Evolutionary conservation across 257 asterid genomes (phyloP), one percentile per base, ranked within the genome.

Genomic region (Nemophila menziesii): DNA sequence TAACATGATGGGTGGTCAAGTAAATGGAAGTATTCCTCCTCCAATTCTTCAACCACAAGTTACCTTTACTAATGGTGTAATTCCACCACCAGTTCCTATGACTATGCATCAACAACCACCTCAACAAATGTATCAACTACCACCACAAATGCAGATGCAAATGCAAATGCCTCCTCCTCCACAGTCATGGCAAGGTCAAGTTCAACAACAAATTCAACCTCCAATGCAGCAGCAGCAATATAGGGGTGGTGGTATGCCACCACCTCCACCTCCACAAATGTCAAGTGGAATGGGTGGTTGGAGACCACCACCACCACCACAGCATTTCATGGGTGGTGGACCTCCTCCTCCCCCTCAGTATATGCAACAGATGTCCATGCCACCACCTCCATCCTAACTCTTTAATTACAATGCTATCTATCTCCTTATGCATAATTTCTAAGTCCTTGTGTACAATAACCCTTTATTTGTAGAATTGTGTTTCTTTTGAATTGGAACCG

Each of bases 251-350:
- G 45, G 76, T 50, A 71, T 75, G 92, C 84, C 94, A 5, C 97
- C 94, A 1, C 90, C 79, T 0, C 90, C 79, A 8, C 82, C 94
- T 33, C 82, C 65, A 21, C 93, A 86, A 47, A 46, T 57, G 48
- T 92, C 94, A 21, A 52, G 68, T 0, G 92, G 87, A 55, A 60
- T 82, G 63, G 66, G 9, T 47, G 69, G 78, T 20, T 79, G 94
- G 92, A 66, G 89, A 59, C 86, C 82, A 9, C 92, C 89, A 1
- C 94, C 95, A 0, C 90, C 93, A 0, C 94, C 92, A 16, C 95
- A 80, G 70, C 90, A 78, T 54, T 66, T 70, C 14, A 24, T 44
- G 4, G 90, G 82, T 18, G 82, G 74, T 15, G n/a, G n/a, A n/a
- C n/a, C n/a, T n/a, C n/a, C n/a, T n/a, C n/a, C n/a, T n/a, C n/a